phyloP scores from a whole-genome alignment of 2,329 filamentous ascomycete genomes.

The Thermoascus crustaceus region DNA sequence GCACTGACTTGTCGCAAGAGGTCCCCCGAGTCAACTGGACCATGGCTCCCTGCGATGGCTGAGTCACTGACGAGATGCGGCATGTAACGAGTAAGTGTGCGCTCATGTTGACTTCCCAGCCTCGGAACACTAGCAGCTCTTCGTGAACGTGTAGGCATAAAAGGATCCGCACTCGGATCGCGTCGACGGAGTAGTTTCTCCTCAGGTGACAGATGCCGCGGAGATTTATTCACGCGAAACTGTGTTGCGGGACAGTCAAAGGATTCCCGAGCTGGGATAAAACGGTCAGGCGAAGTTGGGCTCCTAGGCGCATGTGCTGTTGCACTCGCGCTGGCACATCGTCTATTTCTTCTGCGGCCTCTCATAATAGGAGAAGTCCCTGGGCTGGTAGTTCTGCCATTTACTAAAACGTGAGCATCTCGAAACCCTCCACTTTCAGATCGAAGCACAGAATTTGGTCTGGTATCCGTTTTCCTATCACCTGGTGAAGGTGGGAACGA shows the following conservation, averaged over 20 bases:
- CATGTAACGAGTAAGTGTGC: conserved; percentile 20
- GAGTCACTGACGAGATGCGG: conserved; percentile 27
- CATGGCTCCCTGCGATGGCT: conserved; percentile 8
- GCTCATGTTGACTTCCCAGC: conserved; percentile 7
- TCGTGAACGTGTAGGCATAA: conserved; percentile 36
- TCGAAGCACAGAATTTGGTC: background rate
- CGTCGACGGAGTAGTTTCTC: conserved; percentile 41
- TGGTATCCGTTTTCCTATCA: background rate
- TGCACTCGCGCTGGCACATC: conserved; percentile 7
- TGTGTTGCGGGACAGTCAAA: conserved; percentile 37
- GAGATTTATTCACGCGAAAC: conserved; percentile 46
- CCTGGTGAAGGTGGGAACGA: background rate
- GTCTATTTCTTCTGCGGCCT: conserved; percentile 13
- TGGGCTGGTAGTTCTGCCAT: too few relatives aligned
- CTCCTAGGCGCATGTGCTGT: conserved; percentile 10
- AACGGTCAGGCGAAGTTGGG: conserved; percentile 47
- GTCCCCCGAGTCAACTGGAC: conserved; percentile 8
- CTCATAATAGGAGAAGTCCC: too few relatives aligned
- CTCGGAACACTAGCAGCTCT: conserved; percentile 11
- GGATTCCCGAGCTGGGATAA: conserved; percentile 44
- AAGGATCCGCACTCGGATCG: conserved; percentile 44
- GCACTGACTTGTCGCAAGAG: conserved; percentile 49
- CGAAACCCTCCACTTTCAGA: conserved; percentile 1
- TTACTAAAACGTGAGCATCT: too few relatives aligned
- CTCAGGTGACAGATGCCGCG: conserved; percentile 36